Conservation (phyloP, 768 basidiomycete genomes). For the Boletellus emodensis region DNA sequence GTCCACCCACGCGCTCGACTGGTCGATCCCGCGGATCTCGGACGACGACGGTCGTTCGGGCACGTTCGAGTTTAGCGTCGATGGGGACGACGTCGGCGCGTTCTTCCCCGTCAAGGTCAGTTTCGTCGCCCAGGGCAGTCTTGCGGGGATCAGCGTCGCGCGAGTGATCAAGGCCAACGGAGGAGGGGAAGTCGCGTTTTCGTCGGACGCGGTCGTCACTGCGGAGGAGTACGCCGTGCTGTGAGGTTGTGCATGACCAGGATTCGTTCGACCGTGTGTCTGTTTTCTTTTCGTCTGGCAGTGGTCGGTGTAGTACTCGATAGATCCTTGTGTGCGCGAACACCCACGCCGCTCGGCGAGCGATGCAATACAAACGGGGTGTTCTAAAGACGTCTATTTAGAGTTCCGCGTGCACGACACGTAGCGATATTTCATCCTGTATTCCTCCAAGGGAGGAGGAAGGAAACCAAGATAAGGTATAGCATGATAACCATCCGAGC, state of each 20-base stretch:
- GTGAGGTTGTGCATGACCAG: conserved; percentile 6
- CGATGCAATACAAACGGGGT: no score
- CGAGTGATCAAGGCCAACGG: conserved; percentile 51
- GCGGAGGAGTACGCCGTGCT: conserved; percentile 58
- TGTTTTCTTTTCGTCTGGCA: no score
- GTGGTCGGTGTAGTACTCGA: no score
- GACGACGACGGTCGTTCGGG: conserved; percentile 60
- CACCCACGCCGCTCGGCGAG: no score
- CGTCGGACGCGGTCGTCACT: conserved; percentile 51
- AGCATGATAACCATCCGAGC: no score
- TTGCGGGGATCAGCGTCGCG: conserved; percentile 70
- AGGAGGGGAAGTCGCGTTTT: conserved; percentile 48
- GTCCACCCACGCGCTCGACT: conserved; percentile 75
- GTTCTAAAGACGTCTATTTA: no score
- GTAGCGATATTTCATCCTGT: no score
- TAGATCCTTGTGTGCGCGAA: no score
- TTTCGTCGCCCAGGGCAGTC: conserved; percentile 77
- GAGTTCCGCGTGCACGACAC: no score
- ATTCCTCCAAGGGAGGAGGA: no score
- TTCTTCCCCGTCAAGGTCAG: conserved; percentile 92
- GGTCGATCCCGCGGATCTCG: conserved; percentile 73
- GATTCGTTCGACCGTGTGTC: no score
- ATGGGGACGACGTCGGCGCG: conserved; percentile 73
- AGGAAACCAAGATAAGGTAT: no score
- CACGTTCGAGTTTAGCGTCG: conserved; percentile 86